Conservation (phyloP, 75 land plant species). For the Cryptomeria japonica region DNA sequence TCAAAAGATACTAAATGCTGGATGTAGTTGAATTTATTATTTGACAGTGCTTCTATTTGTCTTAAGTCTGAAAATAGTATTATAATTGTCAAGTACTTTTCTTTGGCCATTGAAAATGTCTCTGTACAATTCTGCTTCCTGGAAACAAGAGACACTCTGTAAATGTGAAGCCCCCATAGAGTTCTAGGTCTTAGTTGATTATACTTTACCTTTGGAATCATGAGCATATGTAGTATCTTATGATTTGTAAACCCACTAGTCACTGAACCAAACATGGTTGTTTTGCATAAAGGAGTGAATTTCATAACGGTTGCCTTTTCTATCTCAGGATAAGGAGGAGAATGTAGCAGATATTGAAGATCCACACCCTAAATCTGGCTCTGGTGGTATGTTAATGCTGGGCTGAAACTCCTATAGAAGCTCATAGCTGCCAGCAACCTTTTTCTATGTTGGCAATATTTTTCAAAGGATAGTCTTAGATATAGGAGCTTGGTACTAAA, state of each 20-base stretch:
- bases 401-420: background rate
- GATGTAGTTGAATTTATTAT: background rate
- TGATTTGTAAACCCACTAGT: conserved; percentile 5
- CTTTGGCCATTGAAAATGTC: background rate
- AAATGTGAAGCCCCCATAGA: background rate
- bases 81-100: background rate
- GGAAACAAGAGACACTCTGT: background rate
- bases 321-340: conserved; percentile 29
- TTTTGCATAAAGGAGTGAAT: background rate
- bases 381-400: conserved; percentile 16
- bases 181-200: background rate
- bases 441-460: background rate
- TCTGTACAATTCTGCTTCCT: background rate
- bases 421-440: background rate
- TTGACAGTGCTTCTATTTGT: conserved; percentile 7
- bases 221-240: background rate
- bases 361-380: conserved; percentile 23
- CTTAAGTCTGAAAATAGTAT: background rate
- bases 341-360: conserved; percentile 33
- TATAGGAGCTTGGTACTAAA: background rate
- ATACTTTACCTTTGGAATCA: background rate
- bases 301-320: background rate
- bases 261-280: background rate
- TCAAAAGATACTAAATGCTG: background rate
- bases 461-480: background rate